Conservation (phyloP, 2,329 filamentous ascomycete species). For the Fusarium anguioides region DNA sequence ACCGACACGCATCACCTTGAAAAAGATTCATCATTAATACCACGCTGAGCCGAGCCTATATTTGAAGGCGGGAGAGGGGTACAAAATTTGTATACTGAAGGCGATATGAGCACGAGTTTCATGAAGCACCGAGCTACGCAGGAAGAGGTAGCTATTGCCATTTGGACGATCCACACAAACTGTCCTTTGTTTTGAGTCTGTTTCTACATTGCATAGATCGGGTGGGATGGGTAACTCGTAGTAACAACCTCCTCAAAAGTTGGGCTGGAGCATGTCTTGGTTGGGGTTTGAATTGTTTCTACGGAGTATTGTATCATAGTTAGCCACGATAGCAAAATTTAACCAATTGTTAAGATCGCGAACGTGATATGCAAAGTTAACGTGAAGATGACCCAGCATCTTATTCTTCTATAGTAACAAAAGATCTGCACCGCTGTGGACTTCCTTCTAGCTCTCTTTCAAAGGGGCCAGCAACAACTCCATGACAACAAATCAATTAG, state of each 20-base stretch:
- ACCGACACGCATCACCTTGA: constrained; percentile 1
- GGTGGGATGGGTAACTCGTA: not conserved
- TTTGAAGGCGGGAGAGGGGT: not conserved
- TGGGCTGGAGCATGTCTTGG: not conserved
- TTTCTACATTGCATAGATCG: constrained; percentile 10
- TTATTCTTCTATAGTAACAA: constrained; percentile 34
- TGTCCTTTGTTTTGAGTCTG: not conserved
- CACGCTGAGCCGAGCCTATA: constrained; percentile 2
- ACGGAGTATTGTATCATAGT: constrained; percentile 27
- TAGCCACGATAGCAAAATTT: constrained; percentile 8
- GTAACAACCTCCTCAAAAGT: not conserved
- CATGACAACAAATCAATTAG: constrained; percentile 25
- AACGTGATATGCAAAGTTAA: not conserved
- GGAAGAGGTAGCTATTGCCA: not conserved
- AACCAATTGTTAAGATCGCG: not conserved
- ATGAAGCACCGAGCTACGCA: not conserved
- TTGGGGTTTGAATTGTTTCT: constrained; percentile 9
- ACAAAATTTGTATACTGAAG: constrained; percentile 11
- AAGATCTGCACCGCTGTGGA: constrained; percentile 34
- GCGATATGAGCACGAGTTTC: not conserved
- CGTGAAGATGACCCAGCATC: constrained; percentile 25
- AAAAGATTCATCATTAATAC: constrained; percentile 26
- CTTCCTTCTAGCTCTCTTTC: constrained; percentile 39
- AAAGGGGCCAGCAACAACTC: constrained; percentile 15
- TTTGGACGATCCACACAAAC: not conserved